Evolutionary conservation across 2,329 filamentous ascomycete species (phyloP).

Genomic region (Epichloe uncinata): DNA sequence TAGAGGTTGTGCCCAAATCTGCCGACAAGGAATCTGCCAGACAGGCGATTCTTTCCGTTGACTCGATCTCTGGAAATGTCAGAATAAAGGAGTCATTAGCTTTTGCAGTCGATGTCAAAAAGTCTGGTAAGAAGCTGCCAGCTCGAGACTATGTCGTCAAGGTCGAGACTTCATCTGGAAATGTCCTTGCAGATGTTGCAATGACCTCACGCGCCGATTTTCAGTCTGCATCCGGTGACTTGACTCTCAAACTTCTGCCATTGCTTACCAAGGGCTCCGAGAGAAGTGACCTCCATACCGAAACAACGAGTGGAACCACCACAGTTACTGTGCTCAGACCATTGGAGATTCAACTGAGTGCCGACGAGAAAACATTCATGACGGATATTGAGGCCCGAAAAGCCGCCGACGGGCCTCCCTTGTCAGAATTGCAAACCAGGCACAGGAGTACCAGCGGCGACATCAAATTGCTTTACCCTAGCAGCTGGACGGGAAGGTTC

Average conservation of each 20-base stretch:
- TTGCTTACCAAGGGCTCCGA: constrained; percentile 21
- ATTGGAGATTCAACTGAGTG: constrained; percentile 9
- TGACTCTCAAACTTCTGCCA: constrained; percentile 29
- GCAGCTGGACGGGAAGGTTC: constrained; percentile 35
- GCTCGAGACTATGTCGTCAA: constrained; percentile 33
- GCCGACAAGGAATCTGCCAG: constrained; percentile 20
- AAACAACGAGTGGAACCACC: constrained; percentile 30
- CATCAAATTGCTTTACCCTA: constrained; percentile 31
- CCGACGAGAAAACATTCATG: constrained; percentile 1
- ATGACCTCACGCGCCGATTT: constrained; percentile 24
- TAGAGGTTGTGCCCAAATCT: constrained; percentile 27
- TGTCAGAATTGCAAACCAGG: constrained; percentile 24
- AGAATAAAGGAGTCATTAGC: constrained; percentile 27
- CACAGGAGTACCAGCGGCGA: constrained; percentile 33
- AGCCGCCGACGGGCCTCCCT: constrained; percentile 10
- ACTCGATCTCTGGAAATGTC: constrained; percentile 31
- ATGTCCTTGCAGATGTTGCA: constrained; percentile 26
- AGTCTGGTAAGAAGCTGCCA: constrained; percentile 21
- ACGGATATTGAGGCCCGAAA: neutral
- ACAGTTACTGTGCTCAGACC: constrained; percentile 29
- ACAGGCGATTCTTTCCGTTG: constrained; percentile 27
- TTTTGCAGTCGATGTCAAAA: constrained; percentile 7
- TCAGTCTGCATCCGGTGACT: constrained; percentile 26
- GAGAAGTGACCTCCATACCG: constrained; percentile 22
- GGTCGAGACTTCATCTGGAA: constrained; percentile 31